Evolutionary conservation across 805 yeast species (phyloP).

Genomic region (Dipodascus albidus): DNA sequence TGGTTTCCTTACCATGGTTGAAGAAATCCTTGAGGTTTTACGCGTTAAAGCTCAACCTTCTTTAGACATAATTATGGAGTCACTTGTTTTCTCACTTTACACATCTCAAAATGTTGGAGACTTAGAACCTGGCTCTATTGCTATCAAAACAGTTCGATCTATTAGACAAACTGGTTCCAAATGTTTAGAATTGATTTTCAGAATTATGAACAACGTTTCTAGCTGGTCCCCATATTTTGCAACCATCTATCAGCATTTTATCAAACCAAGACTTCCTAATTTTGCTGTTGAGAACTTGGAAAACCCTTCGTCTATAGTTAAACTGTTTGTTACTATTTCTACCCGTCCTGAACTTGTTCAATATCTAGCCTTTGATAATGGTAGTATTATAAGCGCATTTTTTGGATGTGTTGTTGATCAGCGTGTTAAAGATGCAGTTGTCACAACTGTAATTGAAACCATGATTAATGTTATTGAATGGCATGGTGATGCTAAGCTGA

Average conservation of each 20-base stretch:
- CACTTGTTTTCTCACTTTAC: constrained; percentile 44
- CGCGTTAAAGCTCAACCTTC: constrained; percentile 45
- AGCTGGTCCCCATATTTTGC: constrained; percentile 45
- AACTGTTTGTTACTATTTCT: constrained; percentile 51
- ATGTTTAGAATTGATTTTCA: constrained; percentile 47
- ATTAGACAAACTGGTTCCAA: constrained; percentile 61
- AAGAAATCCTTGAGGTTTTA: constrained; percentile 44
- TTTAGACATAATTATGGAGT: constrained; percentile 40
- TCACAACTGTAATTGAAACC: constrained; percentile 46
- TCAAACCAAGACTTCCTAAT: constrained; percentile 51
- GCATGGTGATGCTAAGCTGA: constrained; percentile 28
- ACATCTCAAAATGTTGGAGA: constrained; percentile 38
- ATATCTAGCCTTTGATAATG: constrained; percentile 46
- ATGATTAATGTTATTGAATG: constrained; percentile 13
- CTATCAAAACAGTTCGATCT: constrained; percentile 38
- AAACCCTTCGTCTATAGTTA: constrained; percentile 69
- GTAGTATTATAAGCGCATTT: constrained; percentile 42
- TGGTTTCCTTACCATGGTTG: constrained; percentile 56
- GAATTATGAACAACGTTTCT: constrained; percentile 36
- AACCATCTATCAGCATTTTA: constrained; percentile 39
- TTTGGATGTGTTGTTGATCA: constrained; percentile 40
- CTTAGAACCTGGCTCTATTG: constrained; percentile 11
- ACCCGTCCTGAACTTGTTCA: constrained; percentile 33
- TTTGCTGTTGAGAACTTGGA: constrained; percentile 74
- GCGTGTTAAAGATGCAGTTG: constrained; percentile 57